A percentile compares a stretch with the other conserved stretches of the same genome.
phyloP scores from a whole-genome alignment of 768 basidiomycete genomes.

The Boletus patriciae region DNA sequence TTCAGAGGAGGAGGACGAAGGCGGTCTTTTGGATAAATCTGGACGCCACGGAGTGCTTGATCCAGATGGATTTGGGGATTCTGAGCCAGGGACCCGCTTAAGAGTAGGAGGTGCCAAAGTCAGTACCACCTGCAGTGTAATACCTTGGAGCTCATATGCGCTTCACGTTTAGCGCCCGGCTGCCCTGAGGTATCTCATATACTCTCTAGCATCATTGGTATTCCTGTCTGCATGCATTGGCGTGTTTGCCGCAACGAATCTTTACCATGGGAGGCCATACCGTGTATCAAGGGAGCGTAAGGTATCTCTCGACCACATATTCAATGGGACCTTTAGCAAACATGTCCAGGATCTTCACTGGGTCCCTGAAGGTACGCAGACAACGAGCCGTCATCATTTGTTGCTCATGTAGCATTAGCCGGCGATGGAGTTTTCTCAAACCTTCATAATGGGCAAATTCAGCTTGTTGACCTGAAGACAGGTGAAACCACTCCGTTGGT shows the following conservation, averaged over 20 bases:
- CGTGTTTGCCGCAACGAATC: slow-evolving; percentile 66
- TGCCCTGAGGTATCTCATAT: slow-evolving; percentile 61
- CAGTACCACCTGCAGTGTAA: slow-evolving; percentile 12
- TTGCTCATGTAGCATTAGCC: slow-evolving; percentile 49
- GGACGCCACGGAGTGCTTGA: slow-evolving; percentile 1
- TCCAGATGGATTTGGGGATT: slow-evolving; percentile 15
- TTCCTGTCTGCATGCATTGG: slow-evolving; percentile 68
- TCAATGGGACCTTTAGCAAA: slow-evolving; percentile 82
- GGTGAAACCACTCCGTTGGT: slow-evolving; percentile 68
- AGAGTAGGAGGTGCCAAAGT: slow-evolving; percentile 41
- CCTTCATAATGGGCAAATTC: slow-evolving; percentile 59
- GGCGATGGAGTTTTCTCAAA: slow-evolving; percentile 92
- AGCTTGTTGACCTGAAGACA: slow-evolving; percentile 77
- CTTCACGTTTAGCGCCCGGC: slow-evolving; percentile 41
- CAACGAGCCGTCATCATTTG: neutral
- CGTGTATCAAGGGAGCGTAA: slow-evolving; percentile 55
- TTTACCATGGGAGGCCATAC: slow-evolving; percentile 59
- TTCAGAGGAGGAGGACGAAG: slow-evolving; percentile 70
- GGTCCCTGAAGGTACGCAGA: slow-evolving; percentile 83
- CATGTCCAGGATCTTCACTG: slow-evolving; percentile 59
- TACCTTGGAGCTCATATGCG: slow-evolving; percentile 8
- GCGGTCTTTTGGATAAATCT: slow-evolving; percentile 49
- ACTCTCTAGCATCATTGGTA: slow-evolving; percentile 60
- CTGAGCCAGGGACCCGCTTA: slow-evolving; percentile 33
- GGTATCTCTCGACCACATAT: slow-evolving; percentile 86